A percentile compares a stretch with the other conserved stretches of the same genome.
These are phyloP conservation scores for Elasticomyces elasticus DNA, from an alignment of 495 filamentous ascomycete genomes.

Conservation along the genomic window DNA sequence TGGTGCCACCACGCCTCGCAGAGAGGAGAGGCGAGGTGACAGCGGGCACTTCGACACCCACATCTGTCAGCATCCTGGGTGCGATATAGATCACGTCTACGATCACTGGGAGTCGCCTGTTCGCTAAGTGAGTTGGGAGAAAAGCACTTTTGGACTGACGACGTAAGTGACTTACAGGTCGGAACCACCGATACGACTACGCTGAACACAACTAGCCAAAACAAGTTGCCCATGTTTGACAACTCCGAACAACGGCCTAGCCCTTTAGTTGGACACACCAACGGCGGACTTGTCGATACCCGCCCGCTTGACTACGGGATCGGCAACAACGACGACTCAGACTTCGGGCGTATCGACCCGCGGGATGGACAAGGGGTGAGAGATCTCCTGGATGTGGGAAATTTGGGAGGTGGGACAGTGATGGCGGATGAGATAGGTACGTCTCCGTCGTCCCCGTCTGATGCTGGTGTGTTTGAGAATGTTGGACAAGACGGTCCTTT, in stretches of 20 bases:
- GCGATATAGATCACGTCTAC: conserved; percentile 9
- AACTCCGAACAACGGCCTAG: conserved; percentile 18
- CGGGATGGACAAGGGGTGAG: conserved; percentile 19
- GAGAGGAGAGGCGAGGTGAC: not conserved
- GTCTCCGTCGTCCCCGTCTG: not conserved
- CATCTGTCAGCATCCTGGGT: conserved; percentile 7
- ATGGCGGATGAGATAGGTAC: conserved; percentile 18
- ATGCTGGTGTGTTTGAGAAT: not conserved
- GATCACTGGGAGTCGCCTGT: conserved; percentile 21
- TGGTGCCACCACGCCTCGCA: conserved; percentile 11
- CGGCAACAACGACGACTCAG: conserved; percentile 14
- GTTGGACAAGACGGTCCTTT: not conserved
- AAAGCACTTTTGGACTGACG: conserved; percentile 2
- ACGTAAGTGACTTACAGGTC: not conserved
- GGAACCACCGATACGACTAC: not conserved
- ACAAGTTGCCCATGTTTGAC: conserved; percentile 8
- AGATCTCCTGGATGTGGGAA: conserved; percentile 17
- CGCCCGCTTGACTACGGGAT: conserved; percentile 15
- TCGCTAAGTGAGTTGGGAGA: not conserved
- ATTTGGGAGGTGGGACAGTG: not conserved
- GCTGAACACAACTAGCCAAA: not conserved
- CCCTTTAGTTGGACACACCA: conserved; percentile 3
- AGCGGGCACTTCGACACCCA: conserved; percentile 17
- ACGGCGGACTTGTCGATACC: conserved; percentile 5
- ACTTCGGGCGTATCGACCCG: conserved; percentile 9